A percentile compares a stretch with the other conserved stretches of the same genome.
These are phyloP conservation scores for Hortaea werneckii DNA, from an alignment of 2,329 filamentous ascomycete species.

Conservation along the genomic window DNA sequence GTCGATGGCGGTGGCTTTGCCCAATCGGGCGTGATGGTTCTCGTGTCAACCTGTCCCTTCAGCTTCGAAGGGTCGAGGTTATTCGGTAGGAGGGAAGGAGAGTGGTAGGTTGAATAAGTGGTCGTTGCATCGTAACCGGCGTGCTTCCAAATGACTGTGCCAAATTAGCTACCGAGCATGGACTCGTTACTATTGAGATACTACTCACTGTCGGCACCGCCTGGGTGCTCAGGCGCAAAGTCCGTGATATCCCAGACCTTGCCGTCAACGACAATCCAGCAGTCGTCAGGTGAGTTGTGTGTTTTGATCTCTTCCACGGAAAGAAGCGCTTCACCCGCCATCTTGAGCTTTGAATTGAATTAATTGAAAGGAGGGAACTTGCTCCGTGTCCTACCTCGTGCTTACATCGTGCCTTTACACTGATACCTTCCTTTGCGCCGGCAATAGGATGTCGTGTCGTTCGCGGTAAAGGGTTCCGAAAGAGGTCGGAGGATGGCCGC, in stretches of 20 bases:
- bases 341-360: too few relatives aligned
- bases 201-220: constrained; percentile 41
- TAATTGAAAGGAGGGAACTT: too few relatives aligned
- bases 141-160: constrained; percentile 38
- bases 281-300: constrained; percentile 23
- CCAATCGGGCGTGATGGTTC: constrained; percentile 20
- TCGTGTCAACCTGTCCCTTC: constrained; percentile 25
- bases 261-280: constrained; percentile 59
- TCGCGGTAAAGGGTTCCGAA: too few relatives aligned
- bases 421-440: too few relatives aligned
- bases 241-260: constrained; percentile 58
- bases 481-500: too few relatives aligned
- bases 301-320: constrained; percentile 21
- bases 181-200: not conserved
- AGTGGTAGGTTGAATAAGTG: constrained; percentile 44
- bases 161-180: constrained; percentile 4
- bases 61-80: constrained; percentile 34
- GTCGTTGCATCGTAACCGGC: constrained; percentile 46
- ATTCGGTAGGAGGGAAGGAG: constrained; percentile 31
- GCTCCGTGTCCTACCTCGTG: too few relatives aligned
- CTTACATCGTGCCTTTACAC: too few relatives aligned
- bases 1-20: constrained; percentile 20
- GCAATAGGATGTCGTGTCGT: too few relatives aligned
- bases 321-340: too few relatives aligned
- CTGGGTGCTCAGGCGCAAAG: constrained; percentile 54